Conservation (phyloP, 2,329 filamentous ascomycete species). For the Botrytis fragariae region DNA sequence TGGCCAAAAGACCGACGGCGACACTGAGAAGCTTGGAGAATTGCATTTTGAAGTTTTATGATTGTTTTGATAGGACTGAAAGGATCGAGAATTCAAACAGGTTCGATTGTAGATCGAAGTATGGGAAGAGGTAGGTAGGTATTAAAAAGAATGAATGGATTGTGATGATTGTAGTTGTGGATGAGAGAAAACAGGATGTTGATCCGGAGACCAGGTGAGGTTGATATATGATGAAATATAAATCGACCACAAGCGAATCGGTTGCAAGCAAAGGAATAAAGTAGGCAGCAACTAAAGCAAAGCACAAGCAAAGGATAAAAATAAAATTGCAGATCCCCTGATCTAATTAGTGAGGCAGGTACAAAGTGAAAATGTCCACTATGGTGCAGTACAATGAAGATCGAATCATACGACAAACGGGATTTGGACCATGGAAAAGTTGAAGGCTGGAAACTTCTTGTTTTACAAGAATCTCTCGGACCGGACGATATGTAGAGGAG, state of each 20-base stretch:
- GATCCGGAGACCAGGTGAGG: neutral
- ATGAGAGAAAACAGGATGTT: neutral
- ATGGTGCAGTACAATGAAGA: neutral
- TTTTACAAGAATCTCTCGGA: constrained; percentile 7
- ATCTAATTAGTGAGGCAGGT: constrained; percentile 2
- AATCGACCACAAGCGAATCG: constrained; percentile 6
- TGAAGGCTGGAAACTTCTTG: constrained; percentile 2
- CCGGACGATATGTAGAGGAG: no score
- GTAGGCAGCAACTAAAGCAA: neutral
- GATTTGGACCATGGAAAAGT: neutral
- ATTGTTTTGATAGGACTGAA: neutral
- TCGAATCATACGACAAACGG: constrained; percentile 3
- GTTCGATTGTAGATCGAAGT: neutral
- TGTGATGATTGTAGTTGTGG: constrained; percentile 5
- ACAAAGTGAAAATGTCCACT: constrained; percentile 3
- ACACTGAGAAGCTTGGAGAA: constrained; percentile 18
- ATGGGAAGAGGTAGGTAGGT: neutral
- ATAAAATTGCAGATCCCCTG: constrained; percentile 4
- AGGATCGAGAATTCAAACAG: neutral
- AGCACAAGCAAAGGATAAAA: constrained; percentile 3
- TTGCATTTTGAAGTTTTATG: constrained; percentile 12
- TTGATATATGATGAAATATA: constrained; percentile 18
- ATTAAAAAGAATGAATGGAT: neutral
- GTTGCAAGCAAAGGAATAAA: neutral
- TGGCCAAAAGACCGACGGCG: constrained; percentile 17